Evolutionary conservation across 2,329 filamentous ascomycete species (phyloP), one percentile per base, ranked within the genome.

Genomic region (Fusarium mexicanum): DNA sequence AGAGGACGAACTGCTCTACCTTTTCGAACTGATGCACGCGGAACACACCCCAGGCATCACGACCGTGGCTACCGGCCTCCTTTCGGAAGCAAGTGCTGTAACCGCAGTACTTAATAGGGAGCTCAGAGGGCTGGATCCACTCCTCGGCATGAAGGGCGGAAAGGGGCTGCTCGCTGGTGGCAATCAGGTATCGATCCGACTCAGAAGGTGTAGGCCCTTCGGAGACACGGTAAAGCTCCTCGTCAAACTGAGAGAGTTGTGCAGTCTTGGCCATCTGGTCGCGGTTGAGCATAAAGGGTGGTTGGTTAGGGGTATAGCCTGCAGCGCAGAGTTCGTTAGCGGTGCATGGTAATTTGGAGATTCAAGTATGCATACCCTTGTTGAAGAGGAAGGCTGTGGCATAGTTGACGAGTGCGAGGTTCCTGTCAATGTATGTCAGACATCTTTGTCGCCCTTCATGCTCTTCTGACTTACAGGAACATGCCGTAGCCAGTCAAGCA

Each of bases 11-110:
- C 85, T 95, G 93, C 80, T 95, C 93, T 61, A 91, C 92, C 89
- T 97, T 98, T 83, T 98, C 96, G 80, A 98, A 99, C 83, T 99
- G 96, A 83, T 99, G 96, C 35, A 98, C 95, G 74, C 96, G 92
- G 89, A 98, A 99, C 71, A 98, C 94, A 64, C 96, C 96, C 96
- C 96, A 99, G 3, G 96, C 96, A 82, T 99, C 95, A 81, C 94
- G 93, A 37, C 95, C 84, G 72, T 84, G 96, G 26, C 94, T 92
- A 61, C 96, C 96, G 46, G 96, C 96, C 83, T 99, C 96, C 85
- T 97, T 95, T 77, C 96, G 90, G 87, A 98, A 99, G 84, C 95
- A 98, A 37, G 96, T 98, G 77, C 92, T 95, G 86, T 96, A 98
- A 13, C 96, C 96, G 33, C 65, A 80, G 72, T 77, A 94, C 87